These are phyloP conservation scores for Phytopythium mirpurense DNA, from an alignment of 352 stramenopile species.

Conservation along the genomic window DNA sequence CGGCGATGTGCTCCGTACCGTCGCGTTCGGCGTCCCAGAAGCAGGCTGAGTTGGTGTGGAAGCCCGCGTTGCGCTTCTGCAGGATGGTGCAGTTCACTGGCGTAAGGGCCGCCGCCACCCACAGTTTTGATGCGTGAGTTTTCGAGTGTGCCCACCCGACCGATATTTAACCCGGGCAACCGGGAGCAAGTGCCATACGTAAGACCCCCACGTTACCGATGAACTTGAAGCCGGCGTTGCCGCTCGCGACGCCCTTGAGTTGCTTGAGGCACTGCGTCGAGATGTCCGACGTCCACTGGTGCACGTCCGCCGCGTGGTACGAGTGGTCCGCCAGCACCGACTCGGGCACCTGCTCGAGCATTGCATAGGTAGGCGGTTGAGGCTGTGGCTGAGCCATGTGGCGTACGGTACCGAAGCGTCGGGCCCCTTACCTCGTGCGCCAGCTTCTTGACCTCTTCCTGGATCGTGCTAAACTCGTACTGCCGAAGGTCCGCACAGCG, in stretches of 20 bases:
- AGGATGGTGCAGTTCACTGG: slow-evolving; percentile 84
- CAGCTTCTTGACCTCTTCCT: slow-evolving; percentile 86
- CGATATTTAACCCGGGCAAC: slow-evolving; percentile 33
- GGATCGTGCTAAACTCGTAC: slow-evolving; percentile 84
- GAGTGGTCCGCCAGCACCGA: slow-evolving; percentile 51
- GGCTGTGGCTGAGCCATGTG: no score
- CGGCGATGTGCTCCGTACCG: no score
- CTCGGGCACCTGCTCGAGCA: slow-evolving; percentile 56
- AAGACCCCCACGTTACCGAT: slow-evolving; percentile 47
- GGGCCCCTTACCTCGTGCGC: slow-evolving; percentile 49
- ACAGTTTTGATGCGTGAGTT: slow-evolving; percentile 12
- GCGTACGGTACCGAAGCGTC: background rate
- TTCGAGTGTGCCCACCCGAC: slow-evolving; percentile 8
- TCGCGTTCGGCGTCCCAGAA: slow-evolving; percentile 86
- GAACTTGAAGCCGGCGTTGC: slow-evolving; percentile 87
- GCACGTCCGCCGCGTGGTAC: slow-evolving; percentile 80
- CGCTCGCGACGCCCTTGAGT: slow-evolving; percentile 79
- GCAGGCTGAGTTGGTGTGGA: slow-evolving; percentile 83
- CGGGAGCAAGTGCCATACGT: slow-evolving; percentile 10
- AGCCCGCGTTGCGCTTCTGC: slow-evolving; percentile 87
- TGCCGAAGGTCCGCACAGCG: no score
- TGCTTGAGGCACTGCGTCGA: slow-evolving; percentile 76
- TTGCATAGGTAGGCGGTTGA: no score
- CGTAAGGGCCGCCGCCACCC: background rate
- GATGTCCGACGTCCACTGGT: slow-evolving; percentile 75